Evolutionary conservation across 371 early-diverging fungal species (phyloP), one percentile per base, ranked within the genome.

Genomic region (Zancudomyces culisetae): DNA sequence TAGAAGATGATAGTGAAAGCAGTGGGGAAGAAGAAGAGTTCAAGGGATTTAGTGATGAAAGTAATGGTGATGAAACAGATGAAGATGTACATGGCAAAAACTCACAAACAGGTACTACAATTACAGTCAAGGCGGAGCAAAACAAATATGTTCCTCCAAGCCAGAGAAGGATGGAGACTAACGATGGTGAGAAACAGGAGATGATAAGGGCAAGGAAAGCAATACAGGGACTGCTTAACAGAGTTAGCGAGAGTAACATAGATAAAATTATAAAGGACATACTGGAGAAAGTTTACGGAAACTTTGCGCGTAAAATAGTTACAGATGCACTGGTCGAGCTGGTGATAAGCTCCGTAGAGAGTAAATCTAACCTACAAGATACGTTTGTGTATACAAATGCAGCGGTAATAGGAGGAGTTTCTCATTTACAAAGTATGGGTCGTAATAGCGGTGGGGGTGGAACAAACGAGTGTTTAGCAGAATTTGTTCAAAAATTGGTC

Each of bases 101-200:
- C 29, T 21, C 3, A 30, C 19, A 22, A 20, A 0, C 52, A 19
- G 8, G 10, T 10, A 35, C 15, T 45, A 54, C 2, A 30, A 24
- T 18, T 26, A 21, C 39, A 42, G 22, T 42, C 60, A 4, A 35
- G 49, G 8, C 62, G 46, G 46, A 30, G 56, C 49, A 58, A 49
- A 52, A 54, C 23, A 87, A 84, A 70, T 95, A 94, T 55, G 67
- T 92, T 8, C 96, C 96, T 21, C 94, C 96, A 42, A 85, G 90
- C 53, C 71, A 92, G 28, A 83, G 94, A 55, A 74, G 70, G 50
- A 62, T 64, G 40, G 56, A 74, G 2, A 55, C 66, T 1, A 63
- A 73, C 15, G 60, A 54, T 8, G 65, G 70, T 18, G 68, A 77
- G 29, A 69, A 69, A 1, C 80, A 83, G 59, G 75, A 77, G 30